Evolutionary conservation across 2,329 filamentous ascomycete genomes (phyloP).

Genomic region (Orbilia javanica): DNA sequence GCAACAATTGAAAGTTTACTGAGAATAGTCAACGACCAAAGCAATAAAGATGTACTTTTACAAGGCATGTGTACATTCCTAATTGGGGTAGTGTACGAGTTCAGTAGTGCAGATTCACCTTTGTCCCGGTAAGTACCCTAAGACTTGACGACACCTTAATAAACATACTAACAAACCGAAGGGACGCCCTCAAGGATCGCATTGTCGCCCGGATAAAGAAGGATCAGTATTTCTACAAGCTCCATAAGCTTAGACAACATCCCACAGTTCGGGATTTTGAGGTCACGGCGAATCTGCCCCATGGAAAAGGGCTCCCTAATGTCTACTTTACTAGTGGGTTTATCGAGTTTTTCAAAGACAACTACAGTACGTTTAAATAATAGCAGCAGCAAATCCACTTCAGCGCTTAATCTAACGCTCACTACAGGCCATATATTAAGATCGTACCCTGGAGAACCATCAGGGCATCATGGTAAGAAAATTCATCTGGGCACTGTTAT

Average conservation of each 20-base stretch:
- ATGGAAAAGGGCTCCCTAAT: conserved; percentile 74
- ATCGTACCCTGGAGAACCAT: conserved; percentile 45
- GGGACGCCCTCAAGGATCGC: conserved; percentile 82
- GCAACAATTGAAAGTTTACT: conserved; percentile 90
- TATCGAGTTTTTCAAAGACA: conserved; percentile 95
- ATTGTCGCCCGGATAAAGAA: conserved; percentile 82
- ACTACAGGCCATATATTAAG: conserved; percentile 38
- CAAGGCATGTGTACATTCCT: conserved; percentile 87
- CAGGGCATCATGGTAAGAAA: conserved; percentile 35
- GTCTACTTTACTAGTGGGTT: conserved; percentile 89
- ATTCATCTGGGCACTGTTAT: too few relatives aligned
- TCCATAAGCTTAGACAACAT: conserved; percentile 81
- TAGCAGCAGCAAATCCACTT: not conserved
- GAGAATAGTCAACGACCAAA: conserved; percentile 76
- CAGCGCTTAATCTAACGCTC: not conserved
- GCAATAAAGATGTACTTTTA: conserved; percentile 75
- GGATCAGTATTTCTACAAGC: conserved; percentile 85
- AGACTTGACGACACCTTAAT: not conserved
- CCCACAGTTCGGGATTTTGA: conserved; percentile 89
- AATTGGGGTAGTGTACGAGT: conserved; percentile 91
- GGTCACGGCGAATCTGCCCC: conserved; percentile 67
- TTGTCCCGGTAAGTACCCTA: conserved; percentile 71
- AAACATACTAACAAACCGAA: conserved; percentile 19
- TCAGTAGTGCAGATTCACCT: conserved; percentile 96
- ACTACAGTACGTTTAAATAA: conserved; percentile 73